phyloP scores from a whole-genome alignment of 139 green algal genomes.

The Coelastrella sp. region DNA sequence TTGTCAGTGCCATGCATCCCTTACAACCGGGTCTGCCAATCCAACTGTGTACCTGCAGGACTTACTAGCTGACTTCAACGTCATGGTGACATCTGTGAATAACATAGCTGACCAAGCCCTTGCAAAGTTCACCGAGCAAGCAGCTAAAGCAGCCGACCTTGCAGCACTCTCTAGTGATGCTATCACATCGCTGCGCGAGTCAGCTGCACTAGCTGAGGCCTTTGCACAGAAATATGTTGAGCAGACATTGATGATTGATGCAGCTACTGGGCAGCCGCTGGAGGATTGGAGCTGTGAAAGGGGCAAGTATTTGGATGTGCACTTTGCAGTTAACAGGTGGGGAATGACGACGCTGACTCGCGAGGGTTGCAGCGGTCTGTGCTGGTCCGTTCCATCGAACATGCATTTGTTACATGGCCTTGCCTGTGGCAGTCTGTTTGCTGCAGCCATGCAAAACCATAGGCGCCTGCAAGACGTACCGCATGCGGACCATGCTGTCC shows the following conservation, averaged over 20 bases:
- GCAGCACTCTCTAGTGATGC: neutral
- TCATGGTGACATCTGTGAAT: slow-evolving; percentile 3
- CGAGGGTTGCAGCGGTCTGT: too few relatives aligned
- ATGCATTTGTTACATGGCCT: too few relatives aligned
- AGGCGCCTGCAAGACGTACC: too few relatives aligned
- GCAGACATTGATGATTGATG: slow-evolving; percentile 42
- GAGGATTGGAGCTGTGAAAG: neutral
- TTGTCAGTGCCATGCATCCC: too few relatives aligned
- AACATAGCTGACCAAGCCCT: slow-evolving; percentile 15
- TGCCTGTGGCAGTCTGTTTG: neutral
- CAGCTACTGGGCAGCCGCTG: neutral
- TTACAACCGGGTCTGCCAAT: too few relatives aligned
- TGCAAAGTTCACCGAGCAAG: slow-evolving; percentile 13
- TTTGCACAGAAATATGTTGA: slow-evolving; percentile 34
- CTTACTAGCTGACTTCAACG: slow-evolving; percentile 10
- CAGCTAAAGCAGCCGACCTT: neutral
- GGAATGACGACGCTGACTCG: neutral
- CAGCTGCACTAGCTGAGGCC: neutral
- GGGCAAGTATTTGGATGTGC: neutral
- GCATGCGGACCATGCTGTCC: neutral
- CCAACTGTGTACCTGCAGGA: neutral
- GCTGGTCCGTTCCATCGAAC: too few relatives aligned
- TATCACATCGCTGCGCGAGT: slow-evolving; percentile 36
- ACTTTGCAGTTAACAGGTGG: slow-evolving; percentile 25
- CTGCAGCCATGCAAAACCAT: neutral